Evolutionary conservation across 2,329 filamentous ascomycete genomes (phyloP), one percentile per base, ranked within the genome.

Genomic region (Talaromyces piceae): DNA sequence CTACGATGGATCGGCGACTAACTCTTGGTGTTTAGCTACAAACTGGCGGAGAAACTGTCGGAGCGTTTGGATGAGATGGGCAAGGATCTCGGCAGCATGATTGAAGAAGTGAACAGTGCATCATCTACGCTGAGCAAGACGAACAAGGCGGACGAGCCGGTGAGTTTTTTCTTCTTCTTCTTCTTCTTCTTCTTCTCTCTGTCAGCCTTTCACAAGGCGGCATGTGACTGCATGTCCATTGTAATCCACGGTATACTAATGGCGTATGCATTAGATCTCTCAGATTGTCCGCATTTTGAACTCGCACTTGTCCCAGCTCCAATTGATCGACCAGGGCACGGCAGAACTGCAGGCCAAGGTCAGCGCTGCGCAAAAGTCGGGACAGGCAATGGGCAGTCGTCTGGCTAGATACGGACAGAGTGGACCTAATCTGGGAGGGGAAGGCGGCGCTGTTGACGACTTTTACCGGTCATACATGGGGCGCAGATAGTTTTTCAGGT

Each of bases 231-330:
- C n/a, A n/a, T 28, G 5, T 2, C 22, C 13, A 4, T 9, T 11
- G 7, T 16, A n/a, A 23, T 43, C 25, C 11, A 25, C 16, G n/a
- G 13, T 13, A 30, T 43, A 50, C 56, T 62, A 53, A 62, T 18
- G 33, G 12, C 20, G 47, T 3, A 25, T 20, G 28, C 12, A 26
- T 30, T 66, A 96, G 86, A 78, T 97, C 64, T 91, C 89, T 59
- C 90, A 96, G 71, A 95, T 98, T 63, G 91, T 97, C 49, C 86
- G 89, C 56, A 90, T 97, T 46, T 84, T 98, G 59, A 98, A 98
- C 68, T 84, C 86, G 22, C 93, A 98, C 68, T 82, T 98, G 31
- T 83, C 84, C 30, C 91, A 96, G 69, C 78, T 98, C 54, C 91
- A 96, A 70, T 87, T 87, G 74, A 97, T 98, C 67, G 91, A 97